Evolutionary conservation across 2,329 filamentous ascomycete species (phyloP).

Genomic region (Aspergillus neoniger): DNA sequence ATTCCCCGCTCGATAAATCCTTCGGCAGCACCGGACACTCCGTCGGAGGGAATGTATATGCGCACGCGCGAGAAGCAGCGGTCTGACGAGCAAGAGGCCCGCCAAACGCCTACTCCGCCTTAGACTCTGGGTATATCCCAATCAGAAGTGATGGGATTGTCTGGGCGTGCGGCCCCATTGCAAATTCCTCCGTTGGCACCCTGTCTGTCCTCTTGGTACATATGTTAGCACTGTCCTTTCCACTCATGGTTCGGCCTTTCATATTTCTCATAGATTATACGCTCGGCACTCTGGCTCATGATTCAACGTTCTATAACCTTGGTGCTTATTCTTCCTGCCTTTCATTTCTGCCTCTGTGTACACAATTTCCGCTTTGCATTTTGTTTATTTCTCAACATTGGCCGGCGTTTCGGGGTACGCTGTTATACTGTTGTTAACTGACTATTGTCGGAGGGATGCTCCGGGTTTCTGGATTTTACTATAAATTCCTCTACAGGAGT

Average conservation of each 20-base stretch:
- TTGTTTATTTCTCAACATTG: slow-evolving; percentile 13
- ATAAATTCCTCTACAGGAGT: not conserved
- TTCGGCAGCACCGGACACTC: slow-evolving; percentile 17
- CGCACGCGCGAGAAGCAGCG: slow-evolving; percentile 31
- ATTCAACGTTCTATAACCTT: slow-evolving; percentile 9
- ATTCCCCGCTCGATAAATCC: slow-evolving; percentile 24
- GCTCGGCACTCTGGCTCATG: not conserved
- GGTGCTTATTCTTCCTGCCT: not conserved
- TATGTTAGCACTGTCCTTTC: slow-evolving; percentile 3
- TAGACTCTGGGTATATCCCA: slow-evolving; percentile 13
- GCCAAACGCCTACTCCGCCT: slow-evolving; percentile 40
- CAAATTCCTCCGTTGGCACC: slow-evolving; percentile 10
- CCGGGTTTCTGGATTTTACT: not conserved
- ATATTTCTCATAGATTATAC: slow-evolving; percentile 17
- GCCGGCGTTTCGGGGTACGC: slow-evolving; percentile 18
- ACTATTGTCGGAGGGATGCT: not conserved
- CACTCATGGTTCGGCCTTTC: not conserved
- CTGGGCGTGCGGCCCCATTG: too few relatives aligned
- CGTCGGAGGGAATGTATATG: slow-evolving; percentile 38
- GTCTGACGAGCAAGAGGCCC: slow-evolving; percentile 24
- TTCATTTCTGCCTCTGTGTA: slow-evolving; percentile 10
- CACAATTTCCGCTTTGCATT: slow-evolving; percentile 18
- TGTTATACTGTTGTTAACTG: slow-evolving; percentile 6
- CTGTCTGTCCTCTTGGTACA: slow-evolving; percentile 16
- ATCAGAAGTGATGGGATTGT: not conserved